Evolutionary conservation across 2,329 filamentous ascomycete genomes (phyloP).

Genomic region (Apiospora koreana): DNA sequence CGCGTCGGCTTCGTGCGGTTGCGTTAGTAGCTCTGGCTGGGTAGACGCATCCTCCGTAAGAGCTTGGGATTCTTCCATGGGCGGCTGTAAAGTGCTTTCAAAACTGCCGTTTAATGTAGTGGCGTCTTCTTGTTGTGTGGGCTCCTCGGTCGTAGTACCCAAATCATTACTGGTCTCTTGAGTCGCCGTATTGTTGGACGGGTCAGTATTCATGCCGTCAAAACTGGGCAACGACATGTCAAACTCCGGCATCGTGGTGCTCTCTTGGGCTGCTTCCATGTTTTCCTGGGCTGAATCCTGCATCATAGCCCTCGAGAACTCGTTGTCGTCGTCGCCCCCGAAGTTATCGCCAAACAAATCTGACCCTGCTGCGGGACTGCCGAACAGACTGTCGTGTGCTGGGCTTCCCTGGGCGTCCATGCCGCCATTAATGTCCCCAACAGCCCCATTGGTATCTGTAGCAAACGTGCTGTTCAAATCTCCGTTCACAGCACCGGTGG

Average conservation of each 20-base stretch:
- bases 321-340: constrained; percentile 81
- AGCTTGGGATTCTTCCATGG: constrained; percentile 9
- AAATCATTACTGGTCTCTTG: neutral
- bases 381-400: constrained; percentile 79
- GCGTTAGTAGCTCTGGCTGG: constrained; percentile 12
- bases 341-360: constrained; percentile 84
- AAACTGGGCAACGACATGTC: constrained; percentile 14
- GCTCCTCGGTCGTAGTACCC: neutral
- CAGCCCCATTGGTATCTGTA: constrained; percentile 25
- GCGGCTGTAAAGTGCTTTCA: constrained; percentile 12
- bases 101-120: constrained; percentile 7
- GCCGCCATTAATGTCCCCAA: constrained; percentile 16
- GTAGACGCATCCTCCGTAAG: constrained; percentile 21
- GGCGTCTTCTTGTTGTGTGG: constrained; percentile 16
- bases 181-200: neutral
- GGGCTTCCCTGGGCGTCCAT: constrained; percentile 64
- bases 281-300: constrained; percentile 40
- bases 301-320: constrained; percentile 74
- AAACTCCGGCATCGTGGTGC: constrained; percentile 31
- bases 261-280: constrained; percentile 30
- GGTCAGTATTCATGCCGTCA: constrained; percentile 10
- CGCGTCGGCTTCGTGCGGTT: constrained; percentile 1
- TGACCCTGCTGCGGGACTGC: constrained; percentile 72
- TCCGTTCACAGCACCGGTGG: constrained; percentile 35
- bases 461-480: constrained; percentile 23